A percentile compares a stretch with the other conserved stretches of the same genome.
Conservation (phyloP, 2,329 filamentous ascomycete species). For the Xylariaceae sp. region DNA sequence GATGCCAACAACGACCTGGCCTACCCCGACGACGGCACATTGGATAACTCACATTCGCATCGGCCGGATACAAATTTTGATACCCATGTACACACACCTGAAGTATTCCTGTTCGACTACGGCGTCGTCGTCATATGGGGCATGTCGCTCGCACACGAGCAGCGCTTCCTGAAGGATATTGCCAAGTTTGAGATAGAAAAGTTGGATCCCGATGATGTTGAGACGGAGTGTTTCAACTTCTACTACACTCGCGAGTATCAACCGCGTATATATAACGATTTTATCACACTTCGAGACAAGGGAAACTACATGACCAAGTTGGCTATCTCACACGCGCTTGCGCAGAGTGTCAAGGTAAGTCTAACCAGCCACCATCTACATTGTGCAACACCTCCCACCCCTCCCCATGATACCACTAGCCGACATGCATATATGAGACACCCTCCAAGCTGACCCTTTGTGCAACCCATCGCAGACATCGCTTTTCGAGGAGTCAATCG, state of each 20-base stretch:
- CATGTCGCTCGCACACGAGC: constrained; percentile 86
- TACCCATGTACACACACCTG: constrained; percentile 81
- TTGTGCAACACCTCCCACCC: neutral
- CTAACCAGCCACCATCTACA: neutral
- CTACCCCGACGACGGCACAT: constrained; percentile 32
- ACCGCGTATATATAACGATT: constrained; percentile 98
- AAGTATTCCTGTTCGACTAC: constrained; percentile 95
- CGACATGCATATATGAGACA: neutral
- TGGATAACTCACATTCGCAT: constrained; percentile 32
- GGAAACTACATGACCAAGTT: constrained; percentile 98
- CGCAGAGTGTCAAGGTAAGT: constrained; percentile 83
- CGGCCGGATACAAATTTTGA: constrained; percentile 66
- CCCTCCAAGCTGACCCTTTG: neutral
- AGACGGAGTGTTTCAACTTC: constrained; percentile 96
- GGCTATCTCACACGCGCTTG: constrained; percentile 89
- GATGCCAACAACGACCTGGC: constrained; percentile 34
- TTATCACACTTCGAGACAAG: constrained; percentile 90
- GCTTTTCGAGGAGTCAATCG: constrained; percentile 90
- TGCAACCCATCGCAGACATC: constrained; percentile 59
- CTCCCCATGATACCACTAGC: neutral
- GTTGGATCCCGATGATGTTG: constrained; percentile 78
- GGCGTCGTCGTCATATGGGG: constrained; percentile 98
- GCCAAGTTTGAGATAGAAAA: constrained; percentile 92
- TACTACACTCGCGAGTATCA: constrained; percentile 99
- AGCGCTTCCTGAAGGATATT: constrained; percentile 86